A percentile compares a stretch with the other conserved stretches of the same genome.
phyloP scores from a whole-genome alignment of 768 basidiomycete species.

The Chiua virens region DNA sequence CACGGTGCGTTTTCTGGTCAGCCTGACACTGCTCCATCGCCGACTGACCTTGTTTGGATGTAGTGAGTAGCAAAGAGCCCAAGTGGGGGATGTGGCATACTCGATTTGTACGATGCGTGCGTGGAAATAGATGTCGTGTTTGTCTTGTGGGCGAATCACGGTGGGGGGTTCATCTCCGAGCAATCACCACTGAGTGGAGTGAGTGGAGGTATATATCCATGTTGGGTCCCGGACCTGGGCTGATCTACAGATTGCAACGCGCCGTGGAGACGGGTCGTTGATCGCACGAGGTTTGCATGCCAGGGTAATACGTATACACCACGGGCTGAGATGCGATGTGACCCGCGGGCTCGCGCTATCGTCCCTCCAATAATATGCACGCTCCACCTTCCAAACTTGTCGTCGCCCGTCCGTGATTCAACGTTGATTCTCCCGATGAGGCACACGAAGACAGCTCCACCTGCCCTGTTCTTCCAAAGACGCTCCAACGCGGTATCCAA shows the following conservation, averaged over 20 bases:
- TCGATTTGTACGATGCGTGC: constrained; percentile 16
- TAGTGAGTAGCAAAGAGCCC: constrained; percentile 17
- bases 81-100: neutral
- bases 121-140: constrained; percentile 11
- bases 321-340: too few relatives aligned
- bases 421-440: too few relatives aligned
- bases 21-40: constrained; percentile 1
- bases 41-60: neutral
- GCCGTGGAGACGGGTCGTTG: too few relatives aligned
- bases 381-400: too few relatives aligned
- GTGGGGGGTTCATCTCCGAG: constrained; percentile 9
- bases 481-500: too few relatives aligned
- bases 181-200: neutral
- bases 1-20: constrained; percentile 55
- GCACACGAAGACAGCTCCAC: too few relatives aligned
- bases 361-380: too few relatives aligned
- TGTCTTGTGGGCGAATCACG: neutral
- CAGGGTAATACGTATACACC: too few relatives aligned
- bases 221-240: neutral
- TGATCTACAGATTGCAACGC: neutral
- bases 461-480: too few relatives aligned
- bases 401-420: too few relatives aligned
- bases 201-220: neutral
- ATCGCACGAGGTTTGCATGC: too few relatives aligned
- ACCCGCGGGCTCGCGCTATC: too few relatives aligned